phyloP scores from a whole-genome alignment of 495 filamentous ascomycete genomes.

The Aspergillus taichungensis region DNA sequence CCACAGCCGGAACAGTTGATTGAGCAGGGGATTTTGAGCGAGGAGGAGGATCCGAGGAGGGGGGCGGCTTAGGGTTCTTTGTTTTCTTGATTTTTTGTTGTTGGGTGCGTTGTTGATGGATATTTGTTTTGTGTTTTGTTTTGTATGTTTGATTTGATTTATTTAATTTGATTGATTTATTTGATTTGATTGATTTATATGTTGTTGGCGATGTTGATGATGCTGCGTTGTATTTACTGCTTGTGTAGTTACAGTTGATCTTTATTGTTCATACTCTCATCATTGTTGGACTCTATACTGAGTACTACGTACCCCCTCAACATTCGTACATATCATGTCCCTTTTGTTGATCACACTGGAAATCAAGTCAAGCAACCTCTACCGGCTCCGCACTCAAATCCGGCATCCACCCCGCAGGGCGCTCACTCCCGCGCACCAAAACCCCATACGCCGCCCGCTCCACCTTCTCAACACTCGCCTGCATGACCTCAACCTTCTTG shows the following conservation, averaged over 20 bases:
- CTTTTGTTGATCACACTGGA: constrained; percentile 1
- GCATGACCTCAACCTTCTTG: constrained; percentile 84
- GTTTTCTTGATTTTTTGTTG: background rate
- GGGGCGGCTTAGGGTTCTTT: constrained; percentile 4
- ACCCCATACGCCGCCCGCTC: constrained; percentile 83
- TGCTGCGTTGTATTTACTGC: too few relatives aligned
- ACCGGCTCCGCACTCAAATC: constrained; percentile 47
- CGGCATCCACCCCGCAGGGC: constrained; percentile 88
- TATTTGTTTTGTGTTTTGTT: too few relatives aligned
- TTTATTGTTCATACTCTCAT: too few relatives aligned
- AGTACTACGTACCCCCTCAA: too few relatives aligned
- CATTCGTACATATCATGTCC: too few relatives aligned
- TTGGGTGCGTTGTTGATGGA: too few relatives aligned
- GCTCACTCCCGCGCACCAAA: constrained; percentile 74
- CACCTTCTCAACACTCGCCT: constrained; percentile 83
- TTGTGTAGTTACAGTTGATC: too few relatives aligned
- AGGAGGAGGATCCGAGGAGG: constrained; percentile 42
- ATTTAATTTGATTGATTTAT: too few relatives aligned
- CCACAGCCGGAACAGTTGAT: constrained; percentile 68
- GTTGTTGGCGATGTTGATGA: too few relatives aligned
- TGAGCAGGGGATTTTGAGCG: constrained; percentile 64
- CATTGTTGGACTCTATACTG: too few relatives aligned
- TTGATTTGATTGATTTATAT: too few relatives aligned
- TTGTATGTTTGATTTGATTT: too few relatives aligned
- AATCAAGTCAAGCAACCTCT: constrained; percentile 27